Percentiles rank a stretch among this genome's conserved stretches.
Conservation (phyloP, 495 filamentous ascomycete genomes). For the Aeminium ludgeri region DNA sequence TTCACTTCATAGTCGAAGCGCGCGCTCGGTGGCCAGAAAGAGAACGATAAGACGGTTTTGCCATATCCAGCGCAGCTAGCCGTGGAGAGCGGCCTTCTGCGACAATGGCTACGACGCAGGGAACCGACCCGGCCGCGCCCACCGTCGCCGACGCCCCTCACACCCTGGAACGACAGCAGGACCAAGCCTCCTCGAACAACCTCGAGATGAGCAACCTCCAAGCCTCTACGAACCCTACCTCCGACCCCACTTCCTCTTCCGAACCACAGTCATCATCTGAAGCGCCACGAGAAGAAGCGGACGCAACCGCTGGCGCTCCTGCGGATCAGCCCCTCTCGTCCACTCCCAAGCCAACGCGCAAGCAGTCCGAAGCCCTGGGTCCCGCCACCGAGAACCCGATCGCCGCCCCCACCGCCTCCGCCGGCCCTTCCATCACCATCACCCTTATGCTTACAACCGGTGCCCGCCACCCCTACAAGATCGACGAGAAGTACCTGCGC, state of each 20-base stretch:
- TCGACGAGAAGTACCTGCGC: constrained; percentile 68
- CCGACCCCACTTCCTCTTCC: neutral
- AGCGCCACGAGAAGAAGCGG: too few relatives aligned
- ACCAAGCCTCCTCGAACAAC: too few relatives aligned
- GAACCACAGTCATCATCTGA: neutral
- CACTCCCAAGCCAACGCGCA: constrained; percentile 3
- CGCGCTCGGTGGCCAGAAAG: too few relatives aligned
- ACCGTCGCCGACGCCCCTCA: constrained; percentile 3
- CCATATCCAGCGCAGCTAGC: too few relatives aligned
- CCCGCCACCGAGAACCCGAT: constrained; percentile 23
- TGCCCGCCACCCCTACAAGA: constrained; percentile 68
- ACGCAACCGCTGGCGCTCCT: constrained; percentile 1
- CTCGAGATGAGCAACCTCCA: constrained; percentile 17
- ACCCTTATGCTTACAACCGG: constrained; percentile 68
- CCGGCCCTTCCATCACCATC: constrained; percentile 31
- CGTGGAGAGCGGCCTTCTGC: too few relatives aligned
- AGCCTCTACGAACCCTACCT: constrained; percentile 1
- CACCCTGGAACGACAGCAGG: neutral
- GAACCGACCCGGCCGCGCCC: neutral
- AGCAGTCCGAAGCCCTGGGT: constrained; percentile 24
- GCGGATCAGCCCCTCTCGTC: neutral
- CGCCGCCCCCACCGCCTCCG: constrained; percentile 10
- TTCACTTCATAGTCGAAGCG: too few relatives aligned
- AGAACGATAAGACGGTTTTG: too few relatives aligned
- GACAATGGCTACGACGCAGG: neutral